phyloP scores from a whole-genome alignment of 108 stramenopile species.

The Skeletonema potamos region DNA sequence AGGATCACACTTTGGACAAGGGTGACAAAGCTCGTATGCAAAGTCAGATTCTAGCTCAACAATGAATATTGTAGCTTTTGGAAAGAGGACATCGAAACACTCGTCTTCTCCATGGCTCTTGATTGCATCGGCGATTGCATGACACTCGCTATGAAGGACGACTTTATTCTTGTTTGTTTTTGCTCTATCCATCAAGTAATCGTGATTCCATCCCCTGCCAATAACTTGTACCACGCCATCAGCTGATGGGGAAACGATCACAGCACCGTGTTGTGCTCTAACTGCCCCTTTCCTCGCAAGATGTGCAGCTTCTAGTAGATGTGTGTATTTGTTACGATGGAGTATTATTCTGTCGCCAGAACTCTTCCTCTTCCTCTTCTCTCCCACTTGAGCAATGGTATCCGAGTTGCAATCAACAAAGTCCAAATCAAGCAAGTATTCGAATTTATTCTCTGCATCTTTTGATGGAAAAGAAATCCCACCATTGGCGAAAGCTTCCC shows the following conservation, averaged over 20 bases:
- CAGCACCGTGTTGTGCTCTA: constrained; percentile 37
- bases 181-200: constrained; percentile 8
- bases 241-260: constrained; percentile 16
- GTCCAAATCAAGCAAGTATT: constrained; percentile 8
- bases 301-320: constrained; percentile 33
- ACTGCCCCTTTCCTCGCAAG: constrained; percentile 27
- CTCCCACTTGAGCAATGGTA: constrained; percentile 2
- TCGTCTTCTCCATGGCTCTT: constrained; percentile 29
- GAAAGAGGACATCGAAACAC: constrained; percentile 30
- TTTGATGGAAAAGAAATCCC: constrained; percentile 14
- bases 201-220: constrained; percentile 41
- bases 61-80: constrained; percentile 30
- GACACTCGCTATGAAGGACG: constrained; percentile 30
- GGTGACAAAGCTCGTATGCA: constrained; percentile 38
- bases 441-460: constrained; percentile 5
- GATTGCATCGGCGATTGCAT: constrained; percentile 35
- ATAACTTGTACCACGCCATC: constrained; percentile 11
- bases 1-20: constrained; percentile 44
- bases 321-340: background rate
- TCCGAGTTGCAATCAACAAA: background rate
- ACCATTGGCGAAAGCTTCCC: constrained; percentile 14
- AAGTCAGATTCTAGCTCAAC: constrained; percentile 30
- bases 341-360: background rate
- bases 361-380: constrained; percentile 19
- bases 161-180: constrained; percentile 33